Base-by-base conservation (phyloP, 78 protist genomes). In the Dictyostelium capitatum region DNA sequence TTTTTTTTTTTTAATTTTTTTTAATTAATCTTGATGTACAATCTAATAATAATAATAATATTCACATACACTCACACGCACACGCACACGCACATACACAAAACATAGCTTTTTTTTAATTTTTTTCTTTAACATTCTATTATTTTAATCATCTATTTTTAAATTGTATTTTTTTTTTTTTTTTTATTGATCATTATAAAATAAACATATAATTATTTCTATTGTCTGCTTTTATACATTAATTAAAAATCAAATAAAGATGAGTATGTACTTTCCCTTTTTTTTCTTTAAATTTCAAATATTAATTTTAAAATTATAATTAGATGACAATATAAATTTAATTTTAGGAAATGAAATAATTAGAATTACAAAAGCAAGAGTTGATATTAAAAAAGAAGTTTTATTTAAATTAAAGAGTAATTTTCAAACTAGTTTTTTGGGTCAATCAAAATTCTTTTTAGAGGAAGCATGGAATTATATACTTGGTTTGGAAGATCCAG, bases 381-480 rank as follows among this genome's bases (percentile, higher is more conserved):
- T 65, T 14, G 73, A 65, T 65, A 41, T 65, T 5, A 65, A 65
- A 65, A 15, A 30, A 65, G 73, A 65, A 30, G 73, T 65, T 25
- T 30, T 65, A 30, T 65, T 28, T 65, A 65, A 30, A 65, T 65
- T 65, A 65, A 65, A 65, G 12, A 65, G n/a, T 30, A 30, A 6
- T 65, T 65, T 65, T 65, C 73, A 65, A 65, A 30, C 17, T 65
- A 65, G 73, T 65, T 65, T 65, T 65, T 65, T 65, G 28, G 28
- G 28, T 65, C 25, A 65, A 65, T 65, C 73, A 12, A 65, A 65
- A 65, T 11, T 65, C 14, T 65, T 65, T 65, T 65, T 65, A 65
- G 73, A 65, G 4, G 73, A 65, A 30, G 73, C 73, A 6, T 65
- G 73, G 73, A 65, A 30, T 30, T 65, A 14, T 65, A 8, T 65